Evolutionary conservation across 805 yeast genomes (phyloP).

Genomic region (Phaffomyces thermotolerans): DNA sequence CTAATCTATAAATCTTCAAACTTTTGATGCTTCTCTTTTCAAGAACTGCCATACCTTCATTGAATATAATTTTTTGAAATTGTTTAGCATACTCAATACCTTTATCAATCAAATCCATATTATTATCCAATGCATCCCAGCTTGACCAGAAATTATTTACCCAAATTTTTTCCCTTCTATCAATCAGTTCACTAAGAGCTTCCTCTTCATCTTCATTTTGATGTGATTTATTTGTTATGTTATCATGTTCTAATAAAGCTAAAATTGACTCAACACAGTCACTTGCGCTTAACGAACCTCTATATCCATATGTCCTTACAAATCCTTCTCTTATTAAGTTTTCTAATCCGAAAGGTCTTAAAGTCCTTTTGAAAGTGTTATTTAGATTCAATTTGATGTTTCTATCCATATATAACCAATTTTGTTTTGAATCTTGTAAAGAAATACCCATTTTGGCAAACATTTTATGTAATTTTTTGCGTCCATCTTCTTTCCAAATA

Average conservation of each 20-base stretch:
- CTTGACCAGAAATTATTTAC: conserved; percentile 64
- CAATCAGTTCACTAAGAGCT: conserved; percentile 26
- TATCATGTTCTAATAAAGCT: conserved; percentile 72
- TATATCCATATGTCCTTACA: conserved; percentile 76
- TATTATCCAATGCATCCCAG: conserved; percentile 53
- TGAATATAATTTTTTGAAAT: conserved; percentile 76
- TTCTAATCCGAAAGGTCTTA: conserved; percentile 72
- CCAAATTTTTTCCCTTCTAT: conserved; percentile 55
- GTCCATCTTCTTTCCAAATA: conserved; percentile 89
- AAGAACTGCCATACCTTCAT: conserved; percentile 82
- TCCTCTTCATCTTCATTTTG: conserved; percentile 21
- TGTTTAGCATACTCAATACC: conserved; percentile 83
- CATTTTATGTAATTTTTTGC: conserved; percentile 77
- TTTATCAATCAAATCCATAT: conserved; percentile 45
- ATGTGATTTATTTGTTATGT: conserved; percentile 14
- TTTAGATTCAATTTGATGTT: conserved; percentile 68
- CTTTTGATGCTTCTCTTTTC: conserved; percentile 78
- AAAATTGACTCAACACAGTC: conserved; percentile 87
- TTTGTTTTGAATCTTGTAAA: conserved; percentile 78
- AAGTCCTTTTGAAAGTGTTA: conserved; percentile 57
- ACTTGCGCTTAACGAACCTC: conserved; percentile 83
- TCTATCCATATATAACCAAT: conserved; percentile 87
- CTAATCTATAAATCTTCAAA: conserved; percentile 72
- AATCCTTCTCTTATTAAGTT: conserved; percentile 84
- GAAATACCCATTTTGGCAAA: conserved; percentile 97